Base-by-base conservation (phyloP, 148 eudicot species). In the Polygonum maritimum region DNA sequence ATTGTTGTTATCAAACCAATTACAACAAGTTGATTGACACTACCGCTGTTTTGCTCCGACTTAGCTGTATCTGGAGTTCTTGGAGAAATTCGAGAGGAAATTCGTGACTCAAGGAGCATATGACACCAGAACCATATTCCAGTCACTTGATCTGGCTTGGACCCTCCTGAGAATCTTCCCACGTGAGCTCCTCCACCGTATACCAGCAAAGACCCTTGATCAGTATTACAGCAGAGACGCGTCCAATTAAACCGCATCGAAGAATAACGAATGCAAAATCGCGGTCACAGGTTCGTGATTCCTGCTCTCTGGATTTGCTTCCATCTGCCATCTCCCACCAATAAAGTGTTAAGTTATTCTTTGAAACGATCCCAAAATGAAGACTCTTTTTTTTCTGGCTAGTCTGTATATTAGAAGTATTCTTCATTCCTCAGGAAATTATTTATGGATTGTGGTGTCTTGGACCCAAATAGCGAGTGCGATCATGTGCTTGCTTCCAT, bases 141-240 rank as follows among this genome's bases (percentile, higher is more conserved):
- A 91, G 81, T 91, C 96, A 5, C 96, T 91, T 73, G 96, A 91
- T 81, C 74, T 91, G 48, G 96, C 96, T 58, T 91, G 96, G 96
- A 89, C 96, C 1, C 83, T 91, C 55, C 91, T 91, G 15, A 80
- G 96, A 40, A 91, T 91, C 77, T 91, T 91, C 76, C 96, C 96
- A 0, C 88, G 96, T 47, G 96, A 91, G 85, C 91, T 91, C 73
- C 93, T 91, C 76, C 96, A 91, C 63, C 93, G 96, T 81, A 89
- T 91, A 71, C 96, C 96, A 45, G 96, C 96, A 21, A 91, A 91
- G 86, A 91, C 91, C 39, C 91, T 91, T 8, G 93, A 89, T 75
- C 84, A 77, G 31, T 91, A 41, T 71, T 91, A 91, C 81, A 91
- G 90, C 76, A 84, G 93, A 57, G 96, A 91, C 48, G 84, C 89